Conservation (phyloP, 345 rosid species). For the Euphorbia lathyris region DNA sequence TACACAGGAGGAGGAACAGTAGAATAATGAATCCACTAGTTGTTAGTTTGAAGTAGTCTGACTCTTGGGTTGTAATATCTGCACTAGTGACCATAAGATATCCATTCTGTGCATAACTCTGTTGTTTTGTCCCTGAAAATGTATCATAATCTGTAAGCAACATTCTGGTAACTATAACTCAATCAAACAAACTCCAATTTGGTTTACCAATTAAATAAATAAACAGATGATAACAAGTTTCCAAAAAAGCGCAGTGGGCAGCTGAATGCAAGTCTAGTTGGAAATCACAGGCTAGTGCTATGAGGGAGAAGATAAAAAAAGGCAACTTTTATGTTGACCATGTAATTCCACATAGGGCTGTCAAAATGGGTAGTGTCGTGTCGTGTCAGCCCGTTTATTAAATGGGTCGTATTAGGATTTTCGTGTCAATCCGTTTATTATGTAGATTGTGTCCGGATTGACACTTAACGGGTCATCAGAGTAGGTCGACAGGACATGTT, state of each 20-base stretch:
- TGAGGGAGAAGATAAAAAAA: not conserved
- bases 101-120: conserved; percentile 85
- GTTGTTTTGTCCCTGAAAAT: conserved; percentile 70
- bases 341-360: too few relatives aligned
- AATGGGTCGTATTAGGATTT: too few relatives aligned
- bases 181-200: not conserved
- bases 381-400: too few relatives aligned
- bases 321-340: not conserved
- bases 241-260: too few relatives aligned
- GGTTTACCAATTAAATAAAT: not conserved
- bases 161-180: not conserved
- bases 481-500: too few relatives aligned
- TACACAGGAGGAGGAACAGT: conserved; percentile 23
- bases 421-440: too few relatives aligned
- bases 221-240: not conserved
- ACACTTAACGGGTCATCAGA: too few relatives aligned
- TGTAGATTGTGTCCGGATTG: too few relatives aligned
- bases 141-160: conserved; percentile 7
- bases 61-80: conserved; percentile 76
- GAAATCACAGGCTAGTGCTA: not conserved
- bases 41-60: conserved; percentile 40
- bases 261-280: not conserved
- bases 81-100: conserved; percentile 89
- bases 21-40: conserved; percentile 14
- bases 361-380: too few relatives aligned